phyloP scores from a whole-genome alignment of 345 rosid genomes.

The Lepidium didymum region DNA sequence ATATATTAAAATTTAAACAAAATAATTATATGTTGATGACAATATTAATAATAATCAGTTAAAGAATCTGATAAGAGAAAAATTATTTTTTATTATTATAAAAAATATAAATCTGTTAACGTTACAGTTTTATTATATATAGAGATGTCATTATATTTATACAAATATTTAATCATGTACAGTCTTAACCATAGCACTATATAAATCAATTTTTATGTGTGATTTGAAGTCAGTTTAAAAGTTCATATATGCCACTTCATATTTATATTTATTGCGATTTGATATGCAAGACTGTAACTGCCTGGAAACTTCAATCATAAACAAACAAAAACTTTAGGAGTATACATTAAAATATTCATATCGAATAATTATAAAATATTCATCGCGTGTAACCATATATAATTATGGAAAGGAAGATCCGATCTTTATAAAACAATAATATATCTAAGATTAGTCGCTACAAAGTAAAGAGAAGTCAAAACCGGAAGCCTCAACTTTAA shows the following conservation, averaged over 20 bases:
- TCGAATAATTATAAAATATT: neutral
- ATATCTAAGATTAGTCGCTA: too few relatives aligned
- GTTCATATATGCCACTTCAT: neutral
- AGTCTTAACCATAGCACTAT: neutral
- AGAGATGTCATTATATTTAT: too few relatives aligned
- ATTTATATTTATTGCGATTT: neutral
- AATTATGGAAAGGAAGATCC: neutral
- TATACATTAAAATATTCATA: neutral
- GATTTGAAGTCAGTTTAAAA: neutral
- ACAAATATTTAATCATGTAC: neutral
- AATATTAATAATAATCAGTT: too few relatives aligned
- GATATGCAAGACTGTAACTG: neutral
- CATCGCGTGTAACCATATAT: neutral
- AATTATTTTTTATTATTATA: too few relatives aligned
- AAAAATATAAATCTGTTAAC: too few relatives aligned
- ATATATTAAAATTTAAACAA: too few relatives aligned
- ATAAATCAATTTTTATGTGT: neutral
- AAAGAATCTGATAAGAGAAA: too few relatives aligned
- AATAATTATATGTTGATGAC: too few relatives aligned
- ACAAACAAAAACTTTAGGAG: neutral
- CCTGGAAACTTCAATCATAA: neutral
- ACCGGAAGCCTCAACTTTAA: neutral
- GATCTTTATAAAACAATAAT: neutral
- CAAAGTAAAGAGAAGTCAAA: neutral
- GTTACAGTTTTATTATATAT: too few relatives aligned